Percentiles rank a stretch among this genome's conserved stretches.
Conservation (phyloP, 345 rosid genomes). For the Euphorbia pulcherrima region DNA sequence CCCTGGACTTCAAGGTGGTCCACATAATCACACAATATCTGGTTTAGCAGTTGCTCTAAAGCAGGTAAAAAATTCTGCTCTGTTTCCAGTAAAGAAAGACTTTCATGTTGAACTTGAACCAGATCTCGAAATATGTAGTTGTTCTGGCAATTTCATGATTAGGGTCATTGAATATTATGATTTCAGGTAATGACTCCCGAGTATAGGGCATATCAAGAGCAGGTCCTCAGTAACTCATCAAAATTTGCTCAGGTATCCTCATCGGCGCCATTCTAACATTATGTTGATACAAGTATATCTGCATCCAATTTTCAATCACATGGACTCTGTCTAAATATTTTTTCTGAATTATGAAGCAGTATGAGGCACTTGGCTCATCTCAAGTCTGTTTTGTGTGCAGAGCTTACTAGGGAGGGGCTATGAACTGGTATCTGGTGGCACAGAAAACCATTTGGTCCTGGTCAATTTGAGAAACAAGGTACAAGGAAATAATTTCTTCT, state of each 20-base stretch:
- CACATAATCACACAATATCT: slow-evolving; percentile 89
- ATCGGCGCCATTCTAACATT: neutral
- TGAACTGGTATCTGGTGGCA: slow-evolving; percentile 93
- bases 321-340: slow-evolving; percentile 3
- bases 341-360: slow-evolving; percentile 14
- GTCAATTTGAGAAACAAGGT: slow-evolving; percentile 85
- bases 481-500: slow-evolving; percentile 4
- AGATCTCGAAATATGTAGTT: neutral
- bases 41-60: slow-evolving; percentile 90
- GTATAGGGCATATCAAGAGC: slow-evolving; percentile 84
- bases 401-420: slow-evolving; percentile 63
- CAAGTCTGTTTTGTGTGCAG: slow-evolving; percentile 41
- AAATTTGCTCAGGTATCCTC: slow-evolving; percentile 66
- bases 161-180: slow-evolving; percentile 6
- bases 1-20: slow-evolving; percentile 98
- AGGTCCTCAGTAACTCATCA: slow-evolving; percentile 74
- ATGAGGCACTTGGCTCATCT: neutral
- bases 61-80: slow-evolving; percentile 45
- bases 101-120: neutral
- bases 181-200: slow-evolving; percentile 70
- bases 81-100: neutral
- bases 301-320: neutral
- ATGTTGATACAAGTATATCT: slow-evolving; percentile 6
- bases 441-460: slow-evolving; percentile 89
- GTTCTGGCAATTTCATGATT: slow-evolving; percentile 9